phyloP scores from a whole-genome alignment of 306 rosid species.

The Styphnolobium japonicum region DNA sequence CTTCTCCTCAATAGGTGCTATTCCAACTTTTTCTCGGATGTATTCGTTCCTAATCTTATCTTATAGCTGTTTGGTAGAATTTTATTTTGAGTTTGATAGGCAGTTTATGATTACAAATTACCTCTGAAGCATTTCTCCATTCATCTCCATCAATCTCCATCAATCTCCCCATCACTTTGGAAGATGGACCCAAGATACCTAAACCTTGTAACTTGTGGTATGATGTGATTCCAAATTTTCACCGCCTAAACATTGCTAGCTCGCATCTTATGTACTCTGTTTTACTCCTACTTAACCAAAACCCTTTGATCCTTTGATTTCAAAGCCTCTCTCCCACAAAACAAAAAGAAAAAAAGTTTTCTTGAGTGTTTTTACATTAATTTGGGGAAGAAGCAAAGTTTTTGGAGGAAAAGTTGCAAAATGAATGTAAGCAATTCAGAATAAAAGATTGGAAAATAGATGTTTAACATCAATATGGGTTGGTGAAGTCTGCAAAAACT shows the following conservation, averaged over 20 bases:
- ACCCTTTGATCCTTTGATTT: too few relatives aligned
- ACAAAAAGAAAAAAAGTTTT: too few relatives aligned
- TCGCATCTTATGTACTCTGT: too few relatives aligned
- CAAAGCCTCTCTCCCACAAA: too few relatives aligned
- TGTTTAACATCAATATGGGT: background rate
- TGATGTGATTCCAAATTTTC: too few relatives aligned
- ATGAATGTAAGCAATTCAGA: background rate
- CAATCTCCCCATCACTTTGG: background rate
- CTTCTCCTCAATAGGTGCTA: too few relatives aligned
- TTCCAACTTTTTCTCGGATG: too few relatives aligned
- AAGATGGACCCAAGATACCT: conserved; percentile 10
- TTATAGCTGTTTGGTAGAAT: background rate
- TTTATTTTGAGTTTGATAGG: background rate
- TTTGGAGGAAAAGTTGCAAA: background rate
- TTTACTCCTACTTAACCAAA: too few relatives aligned
- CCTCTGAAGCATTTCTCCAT: conserved; percentile 3
- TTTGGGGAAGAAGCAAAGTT: too few relatives aligned
- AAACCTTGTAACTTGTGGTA: too few relatives aligned
- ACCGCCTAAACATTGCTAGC: too few relatives aligned
- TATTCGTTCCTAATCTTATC: background rate
- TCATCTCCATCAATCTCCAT: conserved; percentile 13
- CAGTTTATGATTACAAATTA: background rate
- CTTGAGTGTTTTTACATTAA: too few relatives aligned
- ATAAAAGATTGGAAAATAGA: background rate
- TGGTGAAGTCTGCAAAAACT: background rate